These are phyloP conservation scores for Crithidia brevicula DNA, from an alignment of 208 protist genomes.

Conservation along the genomic window DNA sequence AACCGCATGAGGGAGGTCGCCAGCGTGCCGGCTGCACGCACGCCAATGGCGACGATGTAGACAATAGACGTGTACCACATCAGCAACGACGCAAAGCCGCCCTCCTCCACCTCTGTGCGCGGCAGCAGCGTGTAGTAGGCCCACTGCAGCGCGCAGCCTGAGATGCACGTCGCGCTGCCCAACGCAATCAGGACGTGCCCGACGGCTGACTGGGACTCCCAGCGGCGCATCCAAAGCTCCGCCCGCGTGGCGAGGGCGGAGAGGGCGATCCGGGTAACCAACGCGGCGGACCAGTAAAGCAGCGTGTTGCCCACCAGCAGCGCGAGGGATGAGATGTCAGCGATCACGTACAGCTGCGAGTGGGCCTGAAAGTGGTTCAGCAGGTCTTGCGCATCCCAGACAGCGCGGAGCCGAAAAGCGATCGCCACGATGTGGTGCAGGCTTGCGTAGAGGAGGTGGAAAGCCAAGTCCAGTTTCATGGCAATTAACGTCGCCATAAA, in stretches of 20 bases:
- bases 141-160: slow-evolving; percentile 58
- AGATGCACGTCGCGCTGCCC: slow-evolving; percentile 10
- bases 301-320: slow-evolving; percentile 39
- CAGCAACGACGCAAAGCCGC: slow-evolving; percentile 24
- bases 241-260: slow-evolving; percentile 33
- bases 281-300: slow-evolving; percentile 32
- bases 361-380: slow-evolving; percentile 19
- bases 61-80: slow-evolving; percentile 60
- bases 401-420: slow-evolving; percentile 9
- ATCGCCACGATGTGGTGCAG: slow-evolving; percentile 17
- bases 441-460: slow-evolving; percentile 27
- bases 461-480: slow-evolving; percentile 22
- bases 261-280: slow-evolving; percentile 36
- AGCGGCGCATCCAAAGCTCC: slow-evolving; percentile 33
- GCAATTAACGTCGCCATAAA: slow-evolving; percentile 29
- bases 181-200: slow-evolving; percentile 14
- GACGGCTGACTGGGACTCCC: slow-evolving; percentile 25
- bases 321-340: slow-evolving; percentile 18
- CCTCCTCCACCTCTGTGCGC: slow-evolving; percentile 5
- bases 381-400: slow-evolving; percentile 13
- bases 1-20: slow-evolving; percentile 33
- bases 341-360: slow-evolving; percentile 30
- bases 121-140: slow-evolving; percentile 60
- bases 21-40: slow-evolving; percentile 18
- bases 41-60: slow-evolving; percentile 34